Evolutionary conservation across 2,329 filamentous ascomycete species (phyloP).

Genomic region (Xylaria sp.): DNA sequence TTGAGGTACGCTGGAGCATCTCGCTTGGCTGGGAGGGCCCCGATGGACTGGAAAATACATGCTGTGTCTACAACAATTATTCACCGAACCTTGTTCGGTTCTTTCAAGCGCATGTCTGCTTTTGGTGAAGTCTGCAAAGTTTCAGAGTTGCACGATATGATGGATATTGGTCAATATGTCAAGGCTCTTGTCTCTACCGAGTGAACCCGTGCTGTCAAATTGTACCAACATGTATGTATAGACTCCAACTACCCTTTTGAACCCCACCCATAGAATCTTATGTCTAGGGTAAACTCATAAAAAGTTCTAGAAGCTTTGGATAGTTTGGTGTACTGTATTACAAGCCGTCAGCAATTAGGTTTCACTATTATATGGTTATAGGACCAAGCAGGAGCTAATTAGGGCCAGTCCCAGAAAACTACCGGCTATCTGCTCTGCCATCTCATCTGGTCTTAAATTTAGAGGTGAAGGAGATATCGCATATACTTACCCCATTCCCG

Average conservation of each 20-base stretch:
- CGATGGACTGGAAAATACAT: too few relatives aligned
- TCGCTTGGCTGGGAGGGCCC: too few relatives aligned
- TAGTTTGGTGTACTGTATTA: constrained; percentile 41
- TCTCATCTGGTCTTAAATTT: too few relatives aligned
- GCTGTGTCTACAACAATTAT: too few relatives aligned
- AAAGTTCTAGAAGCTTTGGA: constrained; percentile 43
- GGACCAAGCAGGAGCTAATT: too few relatives aligned
- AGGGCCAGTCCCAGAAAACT: too few relatives aligned
- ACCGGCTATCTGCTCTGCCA: too few relatives aligned
- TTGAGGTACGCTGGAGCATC: too few relatives aligned
- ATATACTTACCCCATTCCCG: constrained; percentile 42
- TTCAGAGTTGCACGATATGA: neutral
- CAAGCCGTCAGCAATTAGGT: constrained; percentile 14
- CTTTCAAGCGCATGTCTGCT: too few relatives aligned
- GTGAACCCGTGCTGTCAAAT: neutral
- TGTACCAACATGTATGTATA: constrained; percentile 1
- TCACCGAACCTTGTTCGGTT: neutral
- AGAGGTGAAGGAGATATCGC: neutral
- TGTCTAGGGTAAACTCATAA: constrained; percentile 39
- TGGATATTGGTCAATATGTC: neutral
- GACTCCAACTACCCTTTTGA: neutral
- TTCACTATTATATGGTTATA: neutral
- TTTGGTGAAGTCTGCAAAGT: neutral
- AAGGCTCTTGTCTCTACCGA: neutral
- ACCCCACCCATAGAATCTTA: too few relatives aligned